Evolutionary conservation across 345 rosid genomes (phyloP).

Genomic region (Combretum micranthum): DNA sequence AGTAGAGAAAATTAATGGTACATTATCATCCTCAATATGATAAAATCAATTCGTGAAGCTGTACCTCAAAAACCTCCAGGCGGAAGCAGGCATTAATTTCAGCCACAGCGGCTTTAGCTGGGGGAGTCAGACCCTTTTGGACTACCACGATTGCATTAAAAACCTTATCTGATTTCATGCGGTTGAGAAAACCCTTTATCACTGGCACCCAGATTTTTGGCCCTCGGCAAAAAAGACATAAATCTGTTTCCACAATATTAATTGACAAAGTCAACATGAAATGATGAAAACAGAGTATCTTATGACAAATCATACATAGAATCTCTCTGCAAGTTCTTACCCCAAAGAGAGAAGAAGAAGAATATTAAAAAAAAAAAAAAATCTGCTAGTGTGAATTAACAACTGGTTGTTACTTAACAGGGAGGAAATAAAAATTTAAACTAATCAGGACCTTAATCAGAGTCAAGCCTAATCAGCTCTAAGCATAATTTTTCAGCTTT

Average conservation of each 20-base stretch:
- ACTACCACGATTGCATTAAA: conserved; percentile 37
- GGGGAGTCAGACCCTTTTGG: conserved; percentile 27
- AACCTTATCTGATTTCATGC: conserved; percentile 38
- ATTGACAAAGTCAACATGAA: neutral
- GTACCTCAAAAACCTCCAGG: conserved; percentile 46
- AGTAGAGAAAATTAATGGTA: neutral
- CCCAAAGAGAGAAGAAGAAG: too few relatives aligned
- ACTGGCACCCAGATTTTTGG: conserved; percentile 39
- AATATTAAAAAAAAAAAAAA: too few relatives aligned
- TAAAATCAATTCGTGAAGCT: neutral
- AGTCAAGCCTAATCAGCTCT: too few relatives aligned
- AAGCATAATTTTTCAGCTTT: too few relatives aligned
- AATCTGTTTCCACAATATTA: conserved; percentile 25
- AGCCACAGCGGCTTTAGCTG: conserved; percentile 27
- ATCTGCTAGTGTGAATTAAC: too few relatives aligned
- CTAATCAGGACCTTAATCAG: too few relatives aligned
- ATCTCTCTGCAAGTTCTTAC: too few relatives aligned
- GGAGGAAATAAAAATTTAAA: too few relatives aligned
- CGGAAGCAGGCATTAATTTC: conserved; percentile 30
- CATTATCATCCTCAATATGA: neutral
- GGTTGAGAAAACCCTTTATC: conserved; percentile 24
- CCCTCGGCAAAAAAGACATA: conserved; percentile 49
- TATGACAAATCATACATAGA: too few relatives aligned
- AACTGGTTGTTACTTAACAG: too few relatives aligned
- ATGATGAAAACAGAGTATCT: neutral